phyloP scores from a whole-genome alignment of 192 early-diverging fungal species.

The Mortierella antarctica region DNA sequence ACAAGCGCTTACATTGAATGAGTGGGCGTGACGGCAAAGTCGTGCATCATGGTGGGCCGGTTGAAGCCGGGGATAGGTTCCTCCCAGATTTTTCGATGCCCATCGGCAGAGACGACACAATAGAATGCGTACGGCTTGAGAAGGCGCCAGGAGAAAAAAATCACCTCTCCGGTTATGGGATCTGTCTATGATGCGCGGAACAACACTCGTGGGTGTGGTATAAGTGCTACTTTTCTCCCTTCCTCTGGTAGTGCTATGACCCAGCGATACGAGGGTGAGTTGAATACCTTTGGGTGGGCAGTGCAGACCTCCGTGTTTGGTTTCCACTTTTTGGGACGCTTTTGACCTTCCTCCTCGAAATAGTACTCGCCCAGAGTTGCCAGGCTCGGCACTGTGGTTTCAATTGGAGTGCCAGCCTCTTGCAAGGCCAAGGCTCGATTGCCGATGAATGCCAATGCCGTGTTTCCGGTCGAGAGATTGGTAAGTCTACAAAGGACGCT shows the following conservation, averaged over 20 bases:
- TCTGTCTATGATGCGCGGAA: slow-evolving; percentile 13
- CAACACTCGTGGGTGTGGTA: neutral
- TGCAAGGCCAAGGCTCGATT: slow-evolving; percentile 29
- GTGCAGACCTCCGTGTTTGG: slow-evolving; percentile 12
- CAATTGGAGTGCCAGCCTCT: slow-evolving; percentile 33
- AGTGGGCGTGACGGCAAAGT: slow-evolving; percentile 26
- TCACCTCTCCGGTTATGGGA: slow-evolving; percentile 42
- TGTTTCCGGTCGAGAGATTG: slow-evolving; percentile 24
- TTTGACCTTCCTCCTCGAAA: slow-evolving; percentile 23
- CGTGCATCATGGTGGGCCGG: slow-evolving; percentile 40
- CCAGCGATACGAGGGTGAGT: no score
- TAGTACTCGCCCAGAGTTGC: slow-evolving; percentile 32
- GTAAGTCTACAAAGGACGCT: slow-evolving; percentile 6
- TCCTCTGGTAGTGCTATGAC: neutral
- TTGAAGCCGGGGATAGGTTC: slow-evolving; percentile 12
- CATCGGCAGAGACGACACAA: slow-evolving; percentile 29
- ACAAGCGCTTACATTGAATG: slow-evolving; percentile 29
- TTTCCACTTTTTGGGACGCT: neutral
- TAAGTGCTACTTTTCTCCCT: neutral
- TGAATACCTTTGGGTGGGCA: slow-evolving; percentile 45
- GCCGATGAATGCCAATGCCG: slow-evolving; percentile 19
- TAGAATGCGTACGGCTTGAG: slow-evolving; percentile 9
- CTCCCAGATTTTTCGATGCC: slow-evolving; percentile 23
- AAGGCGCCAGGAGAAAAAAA: slow-evolving; percentile 19
- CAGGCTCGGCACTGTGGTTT: slow-evolving; percentile 28